These are phyloP conservation scores for Alternaria triticimaculans DNA, from an alignment of 2,329 filamentous ascomycete species.

Conservation along the genomic window DNA sequence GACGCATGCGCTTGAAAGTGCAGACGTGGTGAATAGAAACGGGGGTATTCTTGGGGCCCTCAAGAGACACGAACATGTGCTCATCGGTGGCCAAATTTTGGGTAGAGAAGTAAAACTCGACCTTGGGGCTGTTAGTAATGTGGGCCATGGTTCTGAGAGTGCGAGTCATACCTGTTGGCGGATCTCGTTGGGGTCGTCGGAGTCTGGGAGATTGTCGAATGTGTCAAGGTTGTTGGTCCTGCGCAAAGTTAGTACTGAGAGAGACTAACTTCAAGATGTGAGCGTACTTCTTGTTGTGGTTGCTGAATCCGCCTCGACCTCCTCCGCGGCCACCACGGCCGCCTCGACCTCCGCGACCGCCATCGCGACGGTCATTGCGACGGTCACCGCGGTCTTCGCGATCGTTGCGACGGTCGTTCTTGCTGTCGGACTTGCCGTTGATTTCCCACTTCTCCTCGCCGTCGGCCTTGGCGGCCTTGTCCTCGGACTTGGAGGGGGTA, in stretches of 20 bases:
- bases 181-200: conserved; percentile 79
- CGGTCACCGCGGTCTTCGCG: conserved; percentile 20
- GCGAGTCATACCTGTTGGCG: conserved; percentile 72
- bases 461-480: conserved; percentile 4
- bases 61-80: conserved; percentile 80
- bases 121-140: conserved; percentile 58
- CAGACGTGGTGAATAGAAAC: conserved; percentile 79
- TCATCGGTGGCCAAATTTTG: conserved; percentile 89
- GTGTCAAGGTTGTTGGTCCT: conserved; percentile 38
- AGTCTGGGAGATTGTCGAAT: conserved; percentile 65
- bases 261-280: no score
- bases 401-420: conserved; percentile 20
- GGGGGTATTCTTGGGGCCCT: conserved; percentile 80
- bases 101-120: conserved; percentile 96
- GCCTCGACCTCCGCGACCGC: conserved; percentile 18
- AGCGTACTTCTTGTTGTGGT: conserved; percentile 24
- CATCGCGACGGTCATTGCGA: conserved; percentile 12
- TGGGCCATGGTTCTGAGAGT: neutral
- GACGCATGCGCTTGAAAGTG: conserved; percentile 94
- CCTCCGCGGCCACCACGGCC: conserved; percentile 25
- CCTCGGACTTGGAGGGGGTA: conserved; percentile 4
- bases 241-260: conserved; percentile 11
- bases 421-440: conserved; percentile 24
- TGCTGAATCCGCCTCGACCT: conserved; percentile 26
- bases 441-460: conserved; percentile 28